These are phyloP conservation scores for Flaveria brownii DNA, from an alignment of 129 eudicot species.

Conservation along the genomic window DNA sequence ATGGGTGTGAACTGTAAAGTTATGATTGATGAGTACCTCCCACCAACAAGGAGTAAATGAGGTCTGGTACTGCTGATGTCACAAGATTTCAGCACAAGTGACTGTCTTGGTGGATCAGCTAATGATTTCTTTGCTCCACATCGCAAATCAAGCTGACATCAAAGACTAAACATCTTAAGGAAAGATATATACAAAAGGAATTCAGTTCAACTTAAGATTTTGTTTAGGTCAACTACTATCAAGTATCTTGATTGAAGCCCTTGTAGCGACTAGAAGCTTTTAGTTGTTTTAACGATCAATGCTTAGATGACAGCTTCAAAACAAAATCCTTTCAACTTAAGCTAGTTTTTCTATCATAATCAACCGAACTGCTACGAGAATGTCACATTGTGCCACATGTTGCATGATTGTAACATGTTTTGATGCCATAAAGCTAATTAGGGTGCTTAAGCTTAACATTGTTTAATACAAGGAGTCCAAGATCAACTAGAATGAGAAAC, in stretches of 20 bases:
- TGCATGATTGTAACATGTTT: background rate
- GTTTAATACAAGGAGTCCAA: background rate
- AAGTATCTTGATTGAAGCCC: background rate
- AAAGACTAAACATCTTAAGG: slow-evolving; percentile 36
- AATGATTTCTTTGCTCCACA: slow-evolving; percentile 84
- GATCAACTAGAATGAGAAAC: no score
- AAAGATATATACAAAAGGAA: slow-evolving; percentile 17
- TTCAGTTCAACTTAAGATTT: slow-evolving; percentile 22
- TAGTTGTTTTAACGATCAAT: background rate
- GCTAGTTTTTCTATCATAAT: slow-evolving; percentile 7
- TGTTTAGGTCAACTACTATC: slow-evolving; percentile 6
- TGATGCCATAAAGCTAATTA: background rate
- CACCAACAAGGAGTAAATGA: slow-evolving; percentile 92
- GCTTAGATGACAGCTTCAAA: background rate
- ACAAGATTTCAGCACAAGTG: slow-evolving; percentile 72
- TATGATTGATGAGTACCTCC: slow-evolving; percentile 58
- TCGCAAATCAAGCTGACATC: slow-evolving; percentile 89
- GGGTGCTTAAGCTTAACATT: slow-evolving; percentile 1
- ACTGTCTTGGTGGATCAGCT: slow-evolving; percentile 78
- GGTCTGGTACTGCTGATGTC: slow-evolving; percentile 83
- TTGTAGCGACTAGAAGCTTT: background rate
- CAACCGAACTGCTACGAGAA: background rate
- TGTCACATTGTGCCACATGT: background rate
- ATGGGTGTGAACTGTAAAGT: slow-evolving; percentile 20
- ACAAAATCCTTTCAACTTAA: slow-evolving; percentile 1